These are phyloP conservation scores for Amphicarpaea edgeworthii DNA, from an alignment of 306 rosid genomes.

Conservation along the genomic window DNA sequence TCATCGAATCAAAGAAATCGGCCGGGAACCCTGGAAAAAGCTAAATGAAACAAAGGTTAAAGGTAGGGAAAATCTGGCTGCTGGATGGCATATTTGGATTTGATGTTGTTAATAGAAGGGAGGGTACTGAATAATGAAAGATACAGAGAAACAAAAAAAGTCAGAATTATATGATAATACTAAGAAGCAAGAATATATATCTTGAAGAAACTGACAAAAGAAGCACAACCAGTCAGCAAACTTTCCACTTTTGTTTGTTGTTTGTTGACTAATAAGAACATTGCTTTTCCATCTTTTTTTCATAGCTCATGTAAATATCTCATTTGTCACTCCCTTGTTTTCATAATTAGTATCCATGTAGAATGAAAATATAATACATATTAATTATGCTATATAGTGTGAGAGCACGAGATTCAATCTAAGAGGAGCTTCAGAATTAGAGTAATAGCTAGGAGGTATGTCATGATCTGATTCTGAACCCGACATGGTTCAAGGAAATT, in stretches of 20 bases:
- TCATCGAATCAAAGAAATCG: background rate
- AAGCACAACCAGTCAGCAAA: slow-evolving; percentile 11
- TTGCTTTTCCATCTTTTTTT: slow-evolving; percentile 24
- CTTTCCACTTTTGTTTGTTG: slow-evolving; percentile 42
- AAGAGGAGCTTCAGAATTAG: too few species aligned
- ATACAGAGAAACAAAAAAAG: slow-evolving; percentile 24
- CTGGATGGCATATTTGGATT: slow-evolving; percentile 19
- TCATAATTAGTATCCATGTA: background rate
- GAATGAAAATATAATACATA: too few species aligned
- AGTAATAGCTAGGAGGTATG: too few species aligned
- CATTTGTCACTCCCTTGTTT: background rate
- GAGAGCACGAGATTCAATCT: too few species aligned
- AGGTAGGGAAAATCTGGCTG: slow-evolving; percentile 17
- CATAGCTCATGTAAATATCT: background rate
- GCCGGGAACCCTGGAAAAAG: background rate
- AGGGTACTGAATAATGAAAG: background rate
- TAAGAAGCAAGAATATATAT: slow-evolving; percentile 5
- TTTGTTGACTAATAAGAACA: slow-evolving; percentile 39
- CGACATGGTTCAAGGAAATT: background rate
- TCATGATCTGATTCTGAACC: background rate
- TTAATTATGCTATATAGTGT: too few species aligned
- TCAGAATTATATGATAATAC: background rate
- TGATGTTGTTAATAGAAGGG: background rate
- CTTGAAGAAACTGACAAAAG: slow-evolving; percentile 30
- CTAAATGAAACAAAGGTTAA: slow-evolving; percentile 1